Conservation (phyloP, 2,329 filamentous ascomycete species). For the Cladosporium cucumerinum region DNA sequence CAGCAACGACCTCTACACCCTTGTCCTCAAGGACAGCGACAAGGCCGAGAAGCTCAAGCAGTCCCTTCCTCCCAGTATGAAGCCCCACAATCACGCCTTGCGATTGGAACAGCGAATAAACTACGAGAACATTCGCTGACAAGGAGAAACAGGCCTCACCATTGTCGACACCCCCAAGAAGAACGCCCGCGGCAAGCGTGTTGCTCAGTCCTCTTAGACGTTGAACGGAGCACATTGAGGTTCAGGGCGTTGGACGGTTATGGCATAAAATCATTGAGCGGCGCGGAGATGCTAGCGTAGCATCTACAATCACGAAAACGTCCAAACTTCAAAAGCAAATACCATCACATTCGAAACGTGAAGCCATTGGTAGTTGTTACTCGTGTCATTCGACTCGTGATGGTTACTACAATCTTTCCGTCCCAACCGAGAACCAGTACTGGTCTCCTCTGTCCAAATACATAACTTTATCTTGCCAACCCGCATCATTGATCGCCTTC, state of each 20-base stretch:
- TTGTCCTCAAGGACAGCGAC: conserved; percentile 96
- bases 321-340: conserved; percentile 11
- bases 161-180: conserved; percentile 62
- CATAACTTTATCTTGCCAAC: conserved; percentile 53
- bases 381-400: background rate
- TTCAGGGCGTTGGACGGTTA: conserved; percentile 14
- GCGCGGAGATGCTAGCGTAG: conserved; percentile 15
- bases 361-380: background rate
- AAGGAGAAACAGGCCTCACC: conserved; percentile 48
- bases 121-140: conserved; percentile 5
- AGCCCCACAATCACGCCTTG: background rate
- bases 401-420: background rate
- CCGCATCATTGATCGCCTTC: conserved; percentile 52
- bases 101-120: background rate
- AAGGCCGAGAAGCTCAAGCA: conserved; percentile 99
- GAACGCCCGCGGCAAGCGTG: conserved; percentile 56
- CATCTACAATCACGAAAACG: conserved; percentile 16
- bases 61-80: conserved; percentile 87
- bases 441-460: conserved; percentile 60
- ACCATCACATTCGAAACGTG: background rate
- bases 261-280: conserved; percentile 13
- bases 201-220: conserved; percentile 30
- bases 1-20: conserved; percentile 87
- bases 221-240: conserved; percentile 7
- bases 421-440: conserved; percentile 51